Conservation (phyloP, 768 basidiomycete species). For the Rhodotorula paludigena region DNA sequence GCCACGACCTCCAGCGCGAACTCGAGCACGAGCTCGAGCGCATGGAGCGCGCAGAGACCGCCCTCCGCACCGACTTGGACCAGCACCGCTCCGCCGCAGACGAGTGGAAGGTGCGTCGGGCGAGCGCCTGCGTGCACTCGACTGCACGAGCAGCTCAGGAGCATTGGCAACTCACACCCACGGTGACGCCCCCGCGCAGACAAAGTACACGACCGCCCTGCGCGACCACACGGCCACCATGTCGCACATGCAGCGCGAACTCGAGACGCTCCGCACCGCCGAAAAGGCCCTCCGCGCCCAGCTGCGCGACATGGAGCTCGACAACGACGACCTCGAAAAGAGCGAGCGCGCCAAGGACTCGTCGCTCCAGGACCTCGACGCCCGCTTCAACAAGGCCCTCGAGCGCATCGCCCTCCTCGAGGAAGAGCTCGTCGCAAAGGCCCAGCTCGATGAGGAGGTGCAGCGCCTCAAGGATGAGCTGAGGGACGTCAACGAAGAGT, state of each 20-base stretch:
- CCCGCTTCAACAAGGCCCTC: conserved; percentile 77
- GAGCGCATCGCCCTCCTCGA: conserved; percentile 97
- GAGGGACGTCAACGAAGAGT: conserved; percentile 49
- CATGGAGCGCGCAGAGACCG: conserved; percentile 73
- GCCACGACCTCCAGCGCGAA: conserved; percentile 89
- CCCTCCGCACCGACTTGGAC: conserved; percentile 49
- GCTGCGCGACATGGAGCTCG: conserved; percentile 86
- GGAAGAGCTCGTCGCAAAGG: conserved; percentile 88
- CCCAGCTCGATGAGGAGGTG: conserved; percentile 78
- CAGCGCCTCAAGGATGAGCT: conserved; percentile 90
- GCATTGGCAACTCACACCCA: too few relatives aligned
- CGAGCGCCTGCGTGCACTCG: too few relatives aligned
- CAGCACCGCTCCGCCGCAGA: conserved; percentile 72
- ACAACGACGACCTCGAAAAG: conserved; percentile 93
- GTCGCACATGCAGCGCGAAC: conserved; percentile 82
- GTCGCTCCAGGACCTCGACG: conserved; percentile 57
- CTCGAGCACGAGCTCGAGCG: conserved; percentile 82
- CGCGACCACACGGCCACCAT: conserved; percentile 74
- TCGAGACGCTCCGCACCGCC: conserved; percentile 73
- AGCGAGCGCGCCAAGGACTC: conserved; percentile 60
- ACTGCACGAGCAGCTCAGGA: too few relatives aligned
- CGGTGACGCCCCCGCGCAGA: conserved; percentile 27
- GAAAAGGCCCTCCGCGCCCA: conserved; percentile 66
- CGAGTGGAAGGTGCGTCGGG: conserved; percentile 77
- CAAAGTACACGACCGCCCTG: conserved; percentile 47